Evolutionary conservation across 805 yeast species (phyloP).

Genomic region (Pichia rugopelliculosa): DNA sequence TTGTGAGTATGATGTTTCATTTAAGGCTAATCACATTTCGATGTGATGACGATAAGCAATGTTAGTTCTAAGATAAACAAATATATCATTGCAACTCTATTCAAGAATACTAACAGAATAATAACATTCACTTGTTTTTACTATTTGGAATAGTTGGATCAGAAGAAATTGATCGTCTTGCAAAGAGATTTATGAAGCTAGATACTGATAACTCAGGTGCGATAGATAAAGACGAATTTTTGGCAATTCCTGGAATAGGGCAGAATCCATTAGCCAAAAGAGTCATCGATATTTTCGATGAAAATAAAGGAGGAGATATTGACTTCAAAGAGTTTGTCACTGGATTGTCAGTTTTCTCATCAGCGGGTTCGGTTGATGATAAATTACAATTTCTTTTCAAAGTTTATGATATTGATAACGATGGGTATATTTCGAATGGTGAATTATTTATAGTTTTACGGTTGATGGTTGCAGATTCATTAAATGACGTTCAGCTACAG

Average conservation of each 20-base stretch:
- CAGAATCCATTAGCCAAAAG: conserved; percentile 85
- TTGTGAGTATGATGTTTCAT: conserved; percentile 38
- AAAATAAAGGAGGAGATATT: conserved; percentile 85
- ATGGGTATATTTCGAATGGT: conserved; percentile 92
- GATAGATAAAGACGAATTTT: conserved; percentile 82
- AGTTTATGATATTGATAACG: conserved; percentile 92
- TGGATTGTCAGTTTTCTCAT: conserved; percentile 67
- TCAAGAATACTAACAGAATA: neutral
- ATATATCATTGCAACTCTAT: too few relatives aligned
- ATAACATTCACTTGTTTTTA: neutral
- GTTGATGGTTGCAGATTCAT: conserved; percentile 93
- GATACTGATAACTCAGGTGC: conserved; percentile 92
- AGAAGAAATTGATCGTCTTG: conserved; percentile 85
- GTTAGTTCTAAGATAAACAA: too few relatives aligned
- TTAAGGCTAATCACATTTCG: neutral
- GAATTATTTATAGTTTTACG: conserved; percentile 86
- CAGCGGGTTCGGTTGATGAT: conserved; percentile 72
- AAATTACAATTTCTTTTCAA: conserved; percentile 85
- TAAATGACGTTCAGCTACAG: conserved; percentile 81
- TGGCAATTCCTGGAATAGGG: conserved; percentile 87
- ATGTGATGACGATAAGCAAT: neutral
- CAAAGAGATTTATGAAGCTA: conserved; percentile 89
- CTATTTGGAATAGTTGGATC: conserved; percentile 46
- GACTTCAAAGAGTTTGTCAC: conserved; percentile 91
- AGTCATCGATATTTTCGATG: conserved; percentile 89